A percentile compares a stretch with the other conserved stretches of the same genome.
Evolutionary conservation across 2,329 filamentous ascomycete species (phyloP).

Genomic region (Diaporthe nobilis): DNA sequence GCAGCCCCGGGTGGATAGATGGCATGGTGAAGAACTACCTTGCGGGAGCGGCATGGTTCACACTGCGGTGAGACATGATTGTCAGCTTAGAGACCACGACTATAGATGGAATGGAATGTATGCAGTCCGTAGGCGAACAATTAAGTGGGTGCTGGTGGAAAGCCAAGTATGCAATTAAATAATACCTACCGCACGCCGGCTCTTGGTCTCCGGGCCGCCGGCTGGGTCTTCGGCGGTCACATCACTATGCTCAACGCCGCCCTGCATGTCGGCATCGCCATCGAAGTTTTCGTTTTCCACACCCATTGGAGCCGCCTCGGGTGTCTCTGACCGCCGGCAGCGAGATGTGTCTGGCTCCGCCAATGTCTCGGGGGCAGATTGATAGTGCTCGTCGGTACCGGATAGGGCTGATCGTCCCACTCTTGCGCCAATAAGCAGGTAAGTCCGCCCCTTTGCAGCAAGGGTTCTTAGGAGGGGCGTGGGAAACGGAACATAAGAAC

Average conservation of each 20-base stretch:
- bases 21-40: background rate
- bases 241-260: background rate
- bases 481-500: background rate
- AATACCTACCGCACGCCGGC: slow-evolving; percentile 6
- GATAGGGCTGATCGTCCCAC: slow-evolving; percentile 9
- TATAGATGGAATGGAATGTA: background rate
- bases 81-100: background rate
- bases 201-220: background rate
- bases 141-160: background rate
- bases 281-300: background rate
- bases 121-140: background rate
- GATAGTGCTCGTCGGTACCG: background rate
- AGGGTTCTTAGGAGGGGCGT: background rate
- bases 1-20: background rate
- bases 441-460: background rate
- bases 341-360: background rate
- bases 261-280: slow-evolving; percentile 4
- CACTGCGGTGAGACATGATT: background rate
- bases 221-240: background rate
- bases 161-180: background rate
- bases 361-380: background rate
- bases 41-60: slow-evolving; percentile 28
- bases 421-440: background rate
- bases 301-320: background rate
- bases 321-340: background rate